phyloP scores from a whole-genome alignment of 1,139 yeast species.

The Candida freyschussii region DNA sequence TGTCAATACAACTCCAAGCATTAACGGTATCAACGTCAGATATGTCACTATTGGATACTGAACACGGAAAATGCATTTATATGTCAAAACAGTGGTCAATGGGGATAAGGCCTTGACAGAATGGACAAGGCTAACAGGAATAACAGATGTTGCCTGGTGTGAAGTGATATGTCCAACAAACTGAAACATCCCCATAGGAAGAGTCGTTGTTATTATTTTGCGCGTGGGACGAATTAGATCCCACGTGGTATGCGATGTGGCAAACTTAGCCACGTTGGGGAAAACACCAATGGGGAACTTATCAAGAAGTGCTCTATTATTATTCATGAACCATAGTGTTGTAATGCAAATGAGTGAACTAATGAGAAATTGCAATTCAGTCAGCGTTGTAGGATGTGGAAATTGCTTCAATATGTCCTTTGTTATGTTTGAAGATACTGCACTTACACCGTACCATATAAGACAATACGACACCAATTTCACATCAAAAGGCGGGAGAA shows the following conservation, averaged over 20 bases:
- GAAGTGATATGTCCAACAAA: constrained; percentile 85
- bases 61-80: constrained; percentile 54
- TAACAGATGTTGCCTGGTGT: constrained; percentile 80
- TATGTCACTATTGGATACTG: constrained; percentile 65
- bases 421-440: constrained; percentile 75
- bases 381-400: constrained; percentile 76
- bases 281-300: constrained; percentile 56
- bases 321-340: constrained; percentile 18
- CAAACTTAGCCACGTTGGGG: constrained; percentile 32
- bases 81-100: constrained; percentile 76
- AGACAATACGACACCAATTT: constrained; percentile 48
- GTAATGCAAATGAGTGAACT: constrained; percentile 52
- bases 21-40: constrained; percentile 68
- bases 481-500: constrained; percentile 26
- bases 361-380: constrained; percentile 77
- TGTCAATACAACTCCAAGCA: constrained; percentile 79
- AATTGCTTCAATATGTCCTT: constrained; percentile 67
- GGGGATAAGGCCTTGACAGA: constrained; percentile 91
- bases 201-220: constrained; percentile 57
- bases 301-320: constrained; percentile 19
- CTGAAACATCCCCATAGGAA: constrained; percentile 93
- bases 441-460: constrained; percentile 78
- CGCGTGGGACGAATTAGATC: constrained; percentile 47
- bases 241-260: constrained; percentile 26
- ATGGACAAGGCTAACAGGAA: constrained; percentile 89